phyloP scores from a whole-genome alignment of 805 yeast species.

The Starmerella roubikii region DNA sequence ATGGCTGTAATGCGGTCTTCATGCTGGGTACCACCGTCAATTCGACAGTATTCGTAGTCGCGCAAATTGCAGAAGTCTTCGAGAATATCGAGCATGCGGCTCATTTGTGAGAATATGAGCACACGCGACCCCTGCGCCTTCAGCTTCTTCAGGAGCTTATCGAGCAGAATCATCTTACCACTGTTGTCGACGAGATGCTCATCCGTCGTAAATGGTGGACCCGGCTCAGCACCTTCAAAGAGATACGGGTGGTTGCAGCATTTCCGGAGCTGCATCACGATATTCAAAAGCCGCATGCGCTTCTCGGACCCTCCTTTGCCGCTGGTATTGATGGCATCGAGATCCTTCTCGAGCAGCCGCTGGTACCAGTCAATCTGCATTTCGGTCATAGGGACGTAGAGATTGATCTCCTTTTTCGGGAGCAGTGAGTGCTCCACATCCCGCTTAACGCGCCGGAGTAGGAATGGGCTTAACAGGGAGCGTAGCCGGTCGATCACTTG shows the following conservation, averaged over 20 bases:
- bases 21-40: slow-evolving; percentile 87
- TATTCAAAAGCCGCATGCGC: slow-evolving; percentile 76
- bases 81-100: slow-evolving; percentile 72
- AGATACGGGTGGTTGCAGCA: slow-evolving; percentile 96
- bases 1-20: slow-evolving; percentile 87
- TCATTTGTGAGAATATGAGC: slow-evolving; percentile 85
- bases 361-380: slow-evolving; percentile 92
- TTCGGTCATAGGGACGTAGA: slow-evolving; percentile 90
- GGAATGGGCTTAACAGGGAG: slow-evolving; percentile 71
- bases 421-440: slow-evolving; percentile 85
- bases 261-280: slow-evolving; percentile 91
- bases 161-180: slow-evolving; percentile 83
- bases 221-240: slow-evolving; percentile 98
- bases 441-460: slow-evolving; percentile 76
- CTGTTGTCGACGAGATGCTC: slow-evolving; percentile 80
- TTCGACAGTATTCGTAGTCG: slow-evolving; percentile 76
- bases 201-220: slow-evolving; percentile 92
- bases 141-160: slow-evolving; percentile 61
- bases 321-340: slow-evolving; percentile 85
- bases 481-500: slow-evolving; percentile 79
- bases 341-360: slow-evolving; percentile 73
- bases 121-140: slow-evolving; percentile 77
- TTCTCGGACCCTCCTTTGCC: slow-evolving; percentile 58
- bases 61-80: slow-evolving; percentile 85
- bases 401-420: slow-evolving; percentile 79